These are phyloP conservation scores for Ammopiptanthus mongolicus DNA, from an alignment of 306 rosid genomes.

Conservation along the genomic window DNA sequence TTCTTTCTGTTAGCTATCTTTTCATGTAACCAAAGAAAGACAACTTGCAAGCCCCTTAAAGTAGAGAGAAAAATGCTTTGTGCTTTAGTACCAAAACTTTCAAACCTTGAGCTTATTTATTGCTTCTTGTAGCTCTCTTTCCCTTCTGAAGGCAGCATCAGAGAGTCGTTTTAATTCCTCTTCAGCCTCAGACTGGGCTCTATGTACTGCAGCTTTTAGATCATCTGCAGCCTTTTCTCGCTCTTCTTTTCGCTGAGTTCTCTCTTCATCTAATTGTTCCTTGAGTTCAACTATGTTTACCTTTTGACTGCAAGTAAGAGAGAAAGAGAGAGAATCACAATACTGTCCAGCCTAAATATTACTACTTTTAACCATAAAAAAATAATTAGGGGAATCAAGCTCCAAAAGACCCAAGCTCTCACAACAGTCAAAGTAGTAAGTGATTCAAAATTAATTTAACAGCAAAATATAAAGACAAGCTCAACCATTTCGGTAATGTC, in stretches of 20 bases:
- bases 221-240: conserved; percentile 66
- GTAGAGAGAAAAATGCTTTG: neutral
- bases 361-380: neutral
- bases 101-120: conserved; percentile 60
- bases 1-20: too few relatives aligned
- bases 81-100: neutral
- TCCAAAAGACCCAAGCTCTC: neutral
- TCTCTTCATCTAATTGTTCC: conserved; percentile 56
- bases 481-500: neutral
- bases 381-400: neutral
- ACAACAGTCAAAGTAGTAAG: neutral
- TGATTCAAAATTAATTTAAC: neutral
- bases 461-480: neutral
- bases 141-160: conserved; percentile 45
- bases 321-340: neutral
- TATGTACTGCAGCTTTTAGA: conserved; percentile 60
- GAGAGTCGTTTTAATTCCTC: conserved; percentile 54
- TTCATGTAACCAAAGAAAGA: neutral
- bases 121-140: conserved; percentile 60
- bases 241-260: conserved; percentile 59
- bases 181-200: conserved; percentile 60
- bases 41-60: neutral
- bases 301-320: conserved; percentile 53
- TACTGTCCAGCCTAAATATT: neutral
- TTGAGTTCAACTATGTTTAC: conserved; percentile 55